Conservation (phyloP, 768 basidiomycete genomes). For the Russula dissimulans region DNA sequence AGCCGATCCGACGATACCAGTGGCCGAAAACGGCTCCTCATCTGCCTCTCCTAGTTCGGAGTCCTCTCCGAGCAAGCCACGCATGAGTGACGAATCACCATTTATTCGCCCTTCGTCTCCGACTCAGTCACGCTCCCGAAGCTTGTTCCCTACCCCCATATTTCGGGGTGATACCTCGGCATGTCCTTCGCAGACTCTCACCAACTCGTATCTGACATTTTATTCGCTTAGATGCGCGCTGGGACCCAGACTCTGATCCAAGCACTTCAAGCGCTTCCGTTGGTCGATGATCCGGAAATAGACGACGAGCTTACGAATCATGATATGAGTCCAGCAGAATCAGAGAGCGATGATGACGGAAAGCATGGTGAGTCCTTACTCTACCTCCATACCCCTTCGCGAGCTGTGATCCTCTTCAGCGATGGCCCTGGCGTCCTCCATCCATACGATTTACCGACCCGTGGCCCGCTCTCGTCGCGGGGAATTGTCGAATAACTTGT, state of each 20-base stretch:
- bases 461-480: conserved; percentile 54
- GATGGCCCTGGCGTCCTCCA: conserved; percentile 63
- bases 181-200: conserved; percentile 24
- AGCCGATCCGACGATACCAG: neutral
- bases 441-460: conserved; percentile 81
- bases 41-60: conserved; percentile 3
- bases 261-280: conserved; percentile 78
- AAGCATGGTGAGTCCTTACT: conserved; percentile 24
- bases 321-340: conserved; percentile 33
- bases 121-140: conserved; percentile 34
- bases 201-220: conserved; percentile 4
- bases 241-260: conserved; percentile 87
- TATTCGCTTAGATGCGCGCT: conserved; percentile 57
- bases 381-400: neutral
- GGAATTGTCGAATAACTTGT: conserved; percentile 20
- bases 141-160: conserved; percentile 38
- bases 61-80: conserved; percentile 8
- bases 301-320: conserved; percentile 50
- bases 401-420: conserved; percentile 25
- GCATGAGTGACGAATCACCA: conserved; percentile 42
- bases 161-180: conserved; percentile 70
- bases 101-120: conserved; percentile 74
- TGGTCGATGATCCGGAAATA: conserved; percentile 59
- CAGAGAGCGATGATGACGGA: conserved; percentile 62
- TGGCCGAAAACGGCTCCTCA: neutral